Conservation (phyloP, 305 asterid genomes). For the Plantago lanceolata region DNA sequence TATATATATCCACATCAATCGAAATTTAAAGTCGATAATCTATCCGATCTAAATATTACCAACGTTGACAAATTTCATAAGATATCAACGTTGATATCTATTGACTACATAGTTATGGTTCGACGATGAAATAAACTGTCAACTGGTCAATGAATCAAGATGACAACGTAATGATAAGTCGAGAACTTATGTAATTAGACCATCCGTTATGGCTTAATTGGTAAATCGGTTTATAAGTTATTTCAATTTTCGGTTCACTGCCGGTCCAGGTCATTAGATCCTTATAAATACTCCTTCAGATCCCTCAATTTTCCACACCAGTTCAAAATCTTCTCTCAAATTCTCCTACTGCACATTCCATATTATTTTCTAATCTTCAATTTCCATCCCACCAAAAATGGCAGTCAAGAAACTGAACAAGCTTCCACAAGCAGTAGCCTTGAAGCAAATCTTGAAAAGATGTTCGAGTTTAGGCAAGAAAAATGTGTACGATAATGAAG, state of each 20-base stretch:
- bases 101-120: no score
- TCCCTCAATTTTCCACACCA: conserved; percentile 27
- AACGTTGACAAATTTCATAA: no score
- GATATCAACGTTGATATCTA: no score
- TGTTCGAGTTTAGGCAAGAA: conserved; percentile 62
- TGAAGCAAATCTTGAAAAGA: conserved; percentile 60
- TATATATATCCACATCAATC: not conserved
- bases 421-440: conserved; percentile 38
- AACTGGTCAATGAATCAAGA: no score
- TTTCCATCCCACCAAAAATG: conserved; percentile 15
- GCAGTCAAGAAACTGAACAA: conserved; percentile 33
- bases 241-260: no score
- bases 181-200: no score
- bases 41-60: no score
- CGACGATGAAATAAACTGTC: no score
- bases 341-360: not conserved
- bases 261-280: not conserved
- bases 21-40: no score
- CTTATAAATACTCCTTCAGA: conserved; percentile 42
- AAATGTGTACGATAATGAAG: conserved; percentile 36
- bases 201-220: no score
- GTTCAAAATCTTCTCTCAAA: not conserved
- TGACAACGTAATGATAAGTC: no score
- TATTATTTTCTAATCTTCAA: conserved; percentile 1
- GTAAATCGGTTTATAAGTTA: no score